phyloP scores from a whole-genome alignment of 2,329 filamentous ascomycete species.

The Paradendryphiella salina region DNA sequence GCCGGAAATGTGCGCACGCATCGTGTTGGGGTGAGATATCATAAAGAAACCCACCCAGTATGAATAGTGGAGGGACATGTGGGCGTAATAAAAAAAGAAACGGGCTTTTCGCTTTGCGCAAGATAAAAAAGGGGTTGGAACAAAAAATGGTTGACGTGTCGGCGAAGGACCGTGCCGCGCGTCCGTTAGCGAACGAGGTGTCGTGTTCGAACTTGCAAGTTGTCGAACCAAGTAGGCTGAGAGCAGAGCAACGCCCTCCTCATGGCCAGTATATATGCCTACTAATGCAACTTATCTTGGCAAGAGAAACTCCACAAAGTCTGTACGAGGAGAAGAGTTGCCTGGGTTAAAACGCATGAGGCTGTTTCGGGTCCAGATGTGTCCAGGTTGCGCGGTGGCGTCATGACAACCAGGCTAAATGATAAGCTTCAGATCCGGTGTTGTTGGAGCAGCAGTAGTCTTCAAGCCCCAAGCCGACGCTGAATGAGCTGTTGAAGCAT shows the following conservation, averaged over 20 bases:
- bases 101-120: not conserved
- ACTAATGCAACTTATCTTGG: not conserved
- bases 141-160: constrained; percentile 6
- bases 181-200: constrained; percentile 20
- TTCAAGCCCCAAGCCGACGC: constrained; percentile 35
- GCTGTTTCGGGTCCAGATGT: constrained; percentile 24
- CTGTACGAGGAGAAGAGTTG: constrained; percentile 2
- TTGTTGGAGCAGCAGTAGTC: constrained; percentile 12
- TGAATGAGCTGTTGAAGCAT: constrained; percentile 41
- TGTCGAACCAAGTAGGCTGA: constrained; percentile 3
- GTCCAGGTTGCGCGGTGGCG: constrained; percentile 22
- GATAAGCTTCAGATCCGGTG: constrained; percentile 18
- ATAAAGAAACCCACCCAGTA: constrained; percentile 3
- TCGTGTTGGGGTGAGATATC: not conserved
- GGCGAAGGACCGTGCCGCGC: constrained; percentile 17
- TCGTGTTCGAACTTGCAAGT: constrained; percentile 19
- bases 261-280: constrained; percentile 9
- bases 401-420: constrained; percentile 24
- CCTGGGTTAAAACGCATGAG: constrained; percentile 14
- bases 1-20: not conserved
- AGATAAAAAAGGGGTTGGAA: not conserved
- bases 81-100: not conserved
- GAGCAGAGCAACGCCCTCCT: constrained; percentile 8
- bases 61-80: not conserved
- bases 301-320: constrained; percentile 2